Conservation (phyloP, 2,329 filamentous ascomycete species). For the Aspergillus transmontanensis region DNA sequence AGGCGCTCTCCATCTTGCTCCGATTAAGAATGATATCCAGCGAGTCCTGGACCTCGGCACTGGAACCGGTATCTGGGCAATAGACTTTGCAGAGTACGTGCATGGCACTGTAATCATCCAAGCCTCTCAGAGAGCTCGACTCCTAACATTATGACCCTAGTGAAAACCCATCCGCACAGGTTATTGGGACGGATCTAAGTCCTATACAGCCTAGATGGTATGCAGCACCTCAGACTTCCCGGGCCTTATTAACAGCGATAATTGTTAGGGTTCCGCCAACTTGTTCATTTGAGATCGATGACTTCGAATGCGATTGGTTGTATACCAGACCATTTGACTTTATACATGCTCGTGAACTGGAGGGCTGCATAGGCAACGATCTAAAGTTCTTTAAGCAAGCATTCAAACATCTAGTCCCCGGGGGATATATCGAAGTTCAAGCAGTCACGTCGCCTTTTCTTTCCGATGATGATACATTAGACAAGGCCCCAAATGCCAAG, state of each 20-base stretch:
- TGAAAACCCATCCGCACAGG: neutral
- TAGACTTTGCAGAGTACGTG: neutral
- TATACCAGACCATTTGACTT: neutral
- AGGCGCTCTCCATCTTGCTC: neutral
- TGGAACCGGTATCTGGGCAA: slow-evolving; percentile 2
- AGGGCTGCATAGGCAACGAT: neutral
- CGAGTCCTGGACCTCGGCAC: slow-evolving; percentile 1
- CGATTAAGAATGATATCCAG: neutral
- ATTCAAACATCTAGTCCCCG: neutral
- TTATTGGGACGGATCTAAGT: neutral
- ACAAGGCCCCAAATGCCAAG: neutral
- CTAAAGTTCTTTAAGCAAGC: neutral
- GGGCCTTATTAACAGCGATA: too few species aligned
- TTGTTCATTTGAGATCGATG: neutral
- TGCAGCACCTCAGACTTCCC: too few species aligned
- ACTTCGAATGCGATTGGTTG: neutral
- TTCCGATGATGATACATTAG: neutral
- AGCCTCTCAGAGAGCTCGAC: neutral
- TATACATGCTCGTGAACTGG: slow-evolving; percentile 1
- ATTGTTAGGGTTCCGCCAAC: neutral
- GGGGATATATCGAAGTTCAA: neutral
- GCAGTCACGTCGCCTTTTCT: neutral
- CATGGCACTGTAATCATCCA: too few species aligned
- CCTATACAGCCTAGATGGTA: slow-evolving; percentile 1
- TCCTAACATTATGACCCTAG: neutral